phyloP scores from a whole-genome alignment of 225 moss, liverwort and hornwort genomes.

The Polytrichum commune region DNA sequence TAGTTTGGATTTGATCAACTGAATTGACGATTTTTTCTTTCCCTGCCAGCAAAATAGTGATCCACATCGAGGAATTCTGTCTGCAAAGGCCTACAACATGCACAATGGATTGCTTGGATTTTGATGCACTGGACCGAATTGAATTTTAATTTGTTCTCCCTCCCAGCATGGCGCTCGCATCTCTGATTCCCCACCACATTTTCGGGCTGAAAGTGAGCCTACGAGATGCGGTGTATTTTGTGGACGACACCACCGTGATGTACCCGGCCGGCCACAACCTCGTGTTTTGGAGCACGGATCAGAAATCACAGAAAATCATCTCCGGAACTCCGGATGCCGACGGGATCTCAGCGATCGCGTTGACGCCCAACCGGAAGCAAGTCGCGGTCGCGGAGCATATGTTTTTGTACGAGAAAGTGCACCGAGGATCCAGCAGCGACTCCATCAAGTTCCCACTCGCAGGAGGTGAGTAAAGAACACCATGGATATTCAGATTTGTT shows the following conservation, averaged over 20 bases:
- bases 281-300: slow-evolving; percentile 63
- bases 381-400: slow-evolving; percentile 72
- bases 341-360: slow-evolving; percentile 57
- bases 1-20: background rate
- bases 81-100: no score
- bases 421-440: slow-evolving; percentile 15
- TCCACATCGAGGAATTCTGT: no score
- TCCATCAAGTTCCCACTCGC: no score
- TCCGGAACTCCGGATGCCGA: slow-evolving; percentile 68
- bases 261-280: slow-evolving; percentile 76
- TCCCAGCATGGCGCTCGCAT: slow-evolving; percentile 44
- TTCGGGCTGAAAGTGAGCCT: slow-evolving; percentile 63
- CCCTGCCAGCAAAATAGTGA: background rate
- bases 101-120: background rate
- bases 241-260: slow-evolving; percentile 57
- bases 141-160: background rate
- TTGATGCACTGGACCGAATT: background rate
- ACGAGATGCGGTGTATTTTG: slow-evolving; percentile 55
- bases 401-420: background rate
- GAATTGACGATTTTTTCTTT: background rate
- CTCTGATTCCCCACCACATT: slow-evolving; percentile 64
- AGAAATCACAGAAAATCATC: slow-evolving; percentile 68
- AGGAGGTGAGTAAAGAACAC: no score
- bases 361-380: slow-evolving; percentile 56
- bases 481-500: no score